A percentile compares a stretch with the other conserved stretches of the same genome.
These are phyloP conservation scores for Cinnamomum micranthum DNA, from an alignment of 164 flowering plant genomes.

Conservation along the genomic window DNA sequence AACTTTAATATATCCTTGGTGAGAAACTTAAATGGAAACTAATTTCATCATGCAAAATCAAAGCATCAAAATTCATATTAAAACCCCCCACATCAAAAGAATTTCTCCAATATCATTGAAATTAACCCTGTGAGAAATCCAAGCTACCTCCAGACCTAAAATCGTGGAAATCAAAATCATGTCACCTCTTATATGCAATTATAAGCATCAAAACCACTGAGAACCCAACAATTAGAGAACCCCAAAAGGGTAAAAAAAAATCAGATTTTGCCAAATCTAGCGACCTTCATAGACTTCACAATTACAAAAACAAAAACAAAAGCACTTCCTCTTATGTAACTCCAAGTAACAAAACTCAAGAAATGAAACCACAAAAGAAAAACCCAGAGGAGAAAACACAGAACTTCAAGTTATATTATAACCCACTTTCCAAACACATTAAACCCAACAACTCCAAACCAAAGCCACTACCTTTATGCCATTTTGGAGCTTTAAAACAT, in stretches of 20 bases:
- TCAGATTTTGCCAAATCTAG: not conserved
- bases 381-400: not conserved
- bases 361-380: not conserved
- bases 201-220: slow-evolving; percentile 4
- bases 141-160: not conserved
- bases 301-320: not conserved
- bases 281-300: not conserved
- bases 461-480: not conserved
- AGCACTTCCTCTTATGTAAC: not conserved
- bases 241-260: not conserved
- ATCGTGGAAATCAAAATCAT: not conserved
- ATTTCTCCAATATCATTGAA: too few species aligned
- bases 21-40: too few species aligned
- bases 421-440: not conserved
- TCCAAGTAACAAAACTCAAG: not conserved
- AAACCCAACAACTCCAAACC: not conserved
- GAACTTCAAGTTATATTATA: not conserved
- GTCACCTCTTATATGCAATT: not conserved
- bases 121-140: not conserved
- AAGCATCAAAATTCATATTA: too few species aligned
- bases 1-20: too few species aligned
- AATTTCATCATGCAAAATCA: too few species aligned
- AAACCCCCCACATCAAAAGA: too few species aligned
- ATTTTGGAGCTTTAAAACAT: not conserved
- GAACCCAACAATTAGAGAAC: not conserved